Evolutionary conservation across 495 filamentous ascomycete genomes (phyloP).

Genomic region (Extremus antarcticus): DNA sequence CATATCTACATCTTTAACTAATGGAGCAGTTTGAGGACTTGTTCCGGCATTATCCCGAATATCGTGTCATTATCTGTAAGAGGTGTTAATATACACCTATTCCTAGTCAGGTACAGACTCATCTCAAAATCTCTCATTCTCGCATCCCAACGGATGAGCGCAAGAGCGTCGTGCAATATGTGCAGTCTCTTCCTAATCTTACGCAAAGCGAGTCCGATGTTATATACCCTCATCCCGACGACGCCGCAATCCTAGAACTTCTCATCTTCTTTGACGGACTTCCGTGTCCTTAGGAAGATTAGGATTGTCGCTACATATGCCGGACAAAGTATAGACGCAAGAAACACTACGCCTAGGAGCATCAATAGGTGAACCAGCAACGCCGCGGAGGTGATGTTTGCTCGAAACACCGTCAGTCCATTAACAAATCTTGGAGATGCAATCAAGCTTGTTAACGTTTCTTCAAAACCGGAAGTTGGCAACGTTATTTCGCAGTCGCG

Average conservation of each 20-base stretch:
- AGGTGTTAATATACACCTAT: no score
- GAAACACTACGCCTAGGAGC: background rate
- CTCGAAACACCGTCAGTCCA: background rate
- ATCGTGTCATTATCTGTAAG: no score
- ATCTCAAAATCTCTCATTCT: background rate
- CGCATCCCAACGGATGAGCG: background rate
- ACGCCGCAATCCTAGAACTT: background rate
- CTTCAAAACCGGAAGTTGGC: background rate
- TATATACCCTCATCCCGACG: background rate
- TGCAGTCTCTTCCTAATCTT: background rate
- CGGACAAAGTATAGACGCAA: background rate
- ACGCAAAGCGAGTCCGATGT: background rate
- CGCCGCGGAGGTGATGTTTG: background rate
- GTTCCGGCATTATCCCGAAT: no score
- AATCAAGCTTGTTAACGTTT: background rate
- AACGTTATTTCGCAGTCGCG: background rate
- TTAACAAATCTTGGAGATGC: background rate
- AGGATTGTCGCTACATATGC: background rate
- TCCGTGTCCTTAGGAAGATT: background rate
- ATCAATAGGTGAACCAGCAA: background rate
- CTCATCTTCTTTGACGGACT: background rate
- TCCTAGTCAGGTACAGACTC: no score
- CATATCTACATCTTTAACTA: no score
- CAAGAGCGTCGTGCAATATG: background rate
- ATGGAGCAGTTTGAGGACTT: no score